Evolutionary conservation across 2,329 filamentous ascomycete genomes (phyloP).

Genomic region (Fusarium sororula): DNA sequence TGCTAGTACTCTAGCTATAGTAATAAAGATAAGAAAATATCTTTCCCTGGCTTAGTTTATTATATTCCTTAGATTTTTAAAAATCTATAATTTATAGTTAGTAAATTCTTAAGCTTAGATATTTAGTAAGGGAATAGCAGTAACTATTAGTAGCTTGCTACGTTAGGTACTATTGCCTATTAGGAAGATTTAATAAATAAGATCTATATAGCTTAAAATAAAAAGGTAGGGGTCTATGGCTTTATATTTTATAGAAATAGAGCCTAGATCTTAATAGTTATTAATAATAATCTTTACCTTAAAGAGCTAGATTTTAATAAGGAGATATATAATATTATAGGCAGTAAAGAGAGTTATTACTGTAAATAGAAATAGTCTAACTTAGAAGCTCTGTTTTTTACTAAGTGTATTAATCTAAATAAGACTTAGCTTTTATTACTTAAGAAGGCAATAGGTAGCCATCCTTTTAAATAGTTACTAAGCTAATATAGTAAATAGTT

Average conservation of each 20-base stretch:
- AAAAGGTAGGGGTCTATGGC: conserved; percentile 75
- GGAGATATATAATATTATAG: conserved; percentile 49
- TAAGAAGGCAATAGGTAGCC: conserved; percentile 66
- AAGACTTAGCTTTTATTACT: conserved; percentile 79
- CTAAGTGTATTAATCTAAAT: conserved; percentile 72
- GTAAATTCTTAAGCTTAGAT: conserved; percentile 52
- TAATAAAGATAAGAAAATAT: not conserved
- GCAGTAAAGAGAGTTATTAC: conserved; percentile 67
- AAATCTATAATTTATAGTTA: conserved; percentile 51
- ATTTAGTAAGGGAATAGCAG: conserved; percentile 62
- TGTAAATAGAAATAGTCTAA: conserved; percentile 71
- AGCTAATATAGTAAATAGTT: conserved; percentile 51
- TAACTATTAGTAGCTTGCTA: conserved; percentile 79
- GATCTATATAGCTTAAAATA: conserved; percentile 72
- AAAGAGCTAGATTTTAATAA: conserved; percentile 52
- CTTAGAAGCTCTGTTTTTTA: conserved; percentile 74
- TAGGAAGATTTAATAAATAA: conserved; percentile 70
- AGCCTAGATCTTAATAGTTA: conserved; percentile 75
- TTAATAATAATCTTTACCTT: conserved; percentile 70
- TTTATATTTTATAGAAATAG: conserved; percentile 77
- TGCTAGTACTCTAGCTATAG: not conserved
- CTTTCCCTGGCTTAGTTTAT: conserved; percentile 50
- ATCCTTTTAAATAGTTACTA: not conserved
- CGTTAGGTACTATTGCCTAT: conserved; percentile 73
- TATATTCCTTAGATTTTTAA: conserved; percentile 56